Base-by-base conservation (phyloP, 73 alveolate genomes). In the Paramecium sonneborni region DNA sequence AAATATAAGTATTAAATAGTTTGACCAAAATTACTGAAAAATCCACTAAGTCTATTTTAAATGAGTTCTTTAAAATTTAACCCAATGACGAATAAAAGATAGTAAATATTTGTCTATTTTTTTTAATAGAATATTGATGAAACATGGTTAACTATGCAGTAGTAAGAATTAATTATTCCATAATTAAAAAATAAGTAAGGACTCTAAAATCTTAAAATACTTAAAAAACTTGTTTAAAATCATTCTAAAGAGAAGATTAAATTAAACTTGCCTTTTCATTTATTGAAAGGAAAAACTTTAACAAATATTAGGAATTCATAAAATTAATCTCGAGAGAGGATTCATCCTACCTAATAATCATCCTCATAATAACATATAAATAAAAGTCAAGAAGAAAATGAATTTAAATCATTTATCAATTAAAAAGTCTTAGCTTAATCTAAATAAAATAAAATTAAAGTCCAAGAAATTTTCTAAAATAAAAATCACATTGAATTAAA, bases 121-220 rank as follows among this genome's bases (percentile, higher is more conserved):
- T 74, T 34, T 52, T n/a, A 2, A 74, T 11, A 74, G 87, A 74
- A 74, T 35, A 74, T 74, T 5, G 87, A 74, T 74, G 87, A 28
- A 32, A 74, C 67, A n/a, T 74, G 87, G 87, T 35, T 74, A 30
- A 74, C 87, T 5, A 74, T 74, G 87, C 12, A 74, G 10, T 67
- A 67, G 2, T 32, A 67, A 24, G 38, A 67, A 67, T 67, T 30
- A 11, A 67, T 11, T 67, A 11, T 11, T 67, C 38, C 84, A 67
- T 12, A 67, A 30, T 2, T 32, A 67, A 67, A 67, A 21, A 24
- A 10, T 23, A 11, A 24, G 21, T 26, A 30, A 18, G 38, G 18
- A 14, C 58, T 14, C 7, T 52, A 52, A 15, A 35, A 74, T 74
- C 34, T 35, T n/a, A 15, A 35, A 18, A 8, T 37, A 35, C 46